These are phyloP conservation scores for Monilinia laxa DNA, from an alignment of 2,329 filamentous ascomycete genomes.

Conservation along the genomic window DNA sequence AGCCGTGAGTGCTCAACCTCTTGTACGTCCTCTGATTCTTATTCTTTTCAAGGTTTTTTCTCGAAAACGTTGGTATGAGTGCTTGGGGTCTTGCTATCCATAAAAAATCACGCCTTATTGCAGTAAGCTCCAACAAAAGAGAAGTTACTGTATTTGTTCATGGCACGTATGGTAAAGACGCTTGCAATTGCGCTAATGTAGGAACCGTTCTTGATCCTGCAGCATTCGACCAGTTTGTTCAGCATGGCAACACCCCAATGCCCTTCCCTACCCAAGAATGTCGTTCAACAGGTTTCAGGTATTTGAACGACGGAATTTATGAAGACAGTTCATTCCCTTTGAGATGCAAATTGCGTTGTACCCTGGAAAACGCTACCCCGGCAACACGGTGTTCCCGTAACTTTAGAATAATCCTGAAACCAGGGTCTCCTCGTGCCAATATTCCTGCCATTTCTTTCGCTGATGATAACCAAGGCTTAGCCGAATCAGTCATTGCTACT, in stretches of 20 bases:
- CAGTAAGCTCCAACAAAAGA: conserved; percentile 74
- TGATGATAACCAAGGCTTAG: conserved; percentile 29
- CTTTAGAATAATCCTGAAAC: conserved; percentile 25
- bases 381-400: conserved; percentile 15
- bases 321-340: not conserved
- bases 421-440: conserved; percentile 29
- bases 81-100: conserved; percentile 72
- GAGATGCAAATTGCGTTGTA: not conserved
- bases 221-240: not conserved
- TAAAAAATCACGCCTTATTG: conserved; percentile 74
- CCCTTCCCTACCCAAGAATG: not conserved
- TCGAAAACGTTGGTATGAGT: conserved; percentile 71
- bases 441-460: conserved; percentile 38
- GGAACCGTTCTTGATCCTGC: not conserved
- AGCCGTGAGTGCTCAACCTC: conserved; percentile 28
- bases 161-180: conserved; percentile 11
- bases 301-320: not conserved
- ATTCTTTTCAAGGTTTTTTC: conserved; percentile 56
- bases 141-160: conserved; percentile 52
- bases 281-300: not conserved
- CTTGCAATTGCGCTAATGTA: not conserved
- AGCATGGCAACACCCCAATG: not conserved
- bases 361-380: too few species aligned
- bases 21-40: conserved; percentile 9
- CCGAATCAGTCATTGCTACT: conserved; percentile 32